Percentiles rank a stretch among this genome's conserved stretches.
Conservation (phyloP, 2,329 filamentous ascomycete species). For the Aspergillus sp. region DNA sequence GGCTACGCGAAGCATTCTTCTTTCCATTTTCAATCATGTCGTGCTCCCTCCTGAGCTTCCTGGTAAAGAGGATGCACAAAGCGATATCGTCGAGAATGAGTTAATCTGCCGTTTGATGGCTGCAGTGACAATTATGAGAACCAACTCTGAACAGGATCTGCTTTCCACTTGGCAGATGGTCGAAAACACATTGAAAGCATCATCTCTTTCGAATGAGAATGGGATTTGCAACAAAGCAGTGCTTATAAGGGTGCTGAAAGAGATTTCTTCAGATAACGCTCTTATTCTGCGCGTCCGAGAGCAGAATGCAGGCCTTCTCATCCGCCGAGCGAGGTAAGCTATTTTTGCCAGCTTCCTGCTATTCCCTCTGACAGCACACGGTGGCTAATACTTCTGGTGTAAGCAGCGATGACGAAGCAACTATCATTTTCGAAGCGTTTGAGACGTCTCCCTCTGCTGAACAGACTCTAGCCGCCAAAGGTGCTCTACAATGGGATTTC, state of each 20-base stretch:
- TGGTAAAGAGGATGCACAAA: constrained; percentile 30
- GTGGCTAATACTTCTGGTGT: background rate
- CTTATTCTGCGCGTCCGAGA: constrained; percentile 48
- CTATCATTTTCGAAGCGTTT: constrained; percentile 59
- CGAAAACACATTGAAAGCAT: constrained; percentile 14
- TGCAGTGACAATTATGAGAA: background rate
- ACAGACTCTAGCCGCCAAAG: constrained; percentile 52
- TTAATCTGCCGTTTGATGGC: constrained; percentile 30
- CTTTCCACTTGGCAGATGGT: constrained; percentile 6
- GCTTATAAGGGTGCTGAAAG: constrained; percentile 29
- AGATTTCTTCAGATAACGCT: constrained; percentile 27
- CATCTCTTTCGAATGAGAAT: constrained; percentile 14
- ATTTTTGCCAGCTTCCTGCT: background rate
- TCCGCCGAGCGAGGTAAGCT: constrained; percentile 29
- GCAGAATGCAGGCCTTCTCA: constrained; percentile 51
- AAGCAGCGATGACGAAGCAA: constrained; percentile 13
- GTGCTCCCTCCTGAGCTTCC: constrained; percentile 41
- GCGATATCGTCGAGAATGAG: constrained; percentile 23
- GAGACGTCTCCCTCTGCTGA: constrained; percentile 58
- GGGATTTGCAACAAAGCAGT: constrained; percentile 17
- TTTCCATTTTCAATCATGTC: constrained; percentile 34
- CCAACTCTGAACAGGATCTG: background rate
- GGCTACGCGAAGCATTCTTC: constrained; percentile 3
- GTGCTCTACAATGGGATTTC: constrained; percentile 60
- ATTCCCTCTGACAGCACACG: background rate